Percentiles rank a stretch among this genome's conserved stretches.
Conservation (phyloP, 345 rosid species). For the Eucalyptus leucophloia region DNA sequence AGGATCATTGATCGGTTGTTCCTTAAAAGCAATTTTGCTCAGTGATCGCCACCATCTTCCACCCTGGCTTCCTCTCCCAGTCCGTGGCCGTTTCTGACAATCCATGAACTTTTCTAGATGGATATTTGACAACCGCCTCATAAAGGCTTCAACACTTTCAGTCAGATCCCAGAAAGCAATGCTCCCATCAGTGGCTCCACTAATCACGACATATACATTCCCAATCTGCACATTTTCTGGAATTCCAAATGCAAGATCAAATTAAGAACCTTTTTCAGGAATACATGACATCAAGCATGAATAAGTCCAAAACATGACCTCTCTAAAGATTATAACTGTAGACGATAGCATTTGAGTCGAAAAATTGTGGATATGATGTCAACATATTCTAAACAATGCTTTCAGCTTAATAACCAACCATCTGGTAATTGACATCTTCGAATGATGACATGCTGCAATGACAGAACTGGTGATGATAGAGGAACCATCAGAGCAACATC, state of each 20-base stretch:
- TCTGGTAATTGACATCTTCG: conserved; percentile 21
- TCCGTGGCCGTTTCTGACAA: conserved; percentile 69
- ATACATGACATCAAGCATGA: not conserved
- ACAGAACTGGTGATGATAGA: conserved; percentile 53
- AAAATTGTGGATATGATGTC: not conserved
- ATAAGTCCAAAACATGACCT: not conserved
- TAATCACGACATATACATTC: conserved; percentile 42
- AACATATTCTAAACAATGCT: not conserved
- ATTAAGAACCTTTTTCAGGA: not conserved
- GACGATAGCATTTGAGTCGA: not conserved
- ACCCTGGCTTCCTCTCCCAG: conserved; percentile 96
- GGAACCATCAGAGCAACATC: conserved; percentile 74
- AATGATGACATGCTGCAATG: conserved; percentile 62
- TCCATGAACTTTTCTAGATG: conserved; percentile 42
- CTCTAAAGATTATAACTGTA: not conserved
- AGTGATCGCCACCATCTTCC: conserved; percentile 75
- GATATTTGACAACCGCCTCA: conserved; percentile 34
- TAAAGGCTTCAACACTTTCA: conserved; percentile 51
- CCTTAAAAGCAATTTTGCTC: conserved; percentile 7
- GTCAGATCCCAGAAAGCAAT: conserved; percentile 87
- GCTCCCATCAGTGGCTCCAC: conserved; percentile 97
- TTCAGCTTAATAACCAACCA: conserved; percentile 21
- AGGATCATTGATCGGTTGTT: conserved; percentile 1
- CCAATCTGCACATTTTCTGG: conserved; percentile 31
- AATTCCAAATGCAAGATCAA: not conserved